Evolutionary conservation across 1,139 yeast genomes (phyloP).

Genomic region (Lodderomyces metapsilosis): DNA sequence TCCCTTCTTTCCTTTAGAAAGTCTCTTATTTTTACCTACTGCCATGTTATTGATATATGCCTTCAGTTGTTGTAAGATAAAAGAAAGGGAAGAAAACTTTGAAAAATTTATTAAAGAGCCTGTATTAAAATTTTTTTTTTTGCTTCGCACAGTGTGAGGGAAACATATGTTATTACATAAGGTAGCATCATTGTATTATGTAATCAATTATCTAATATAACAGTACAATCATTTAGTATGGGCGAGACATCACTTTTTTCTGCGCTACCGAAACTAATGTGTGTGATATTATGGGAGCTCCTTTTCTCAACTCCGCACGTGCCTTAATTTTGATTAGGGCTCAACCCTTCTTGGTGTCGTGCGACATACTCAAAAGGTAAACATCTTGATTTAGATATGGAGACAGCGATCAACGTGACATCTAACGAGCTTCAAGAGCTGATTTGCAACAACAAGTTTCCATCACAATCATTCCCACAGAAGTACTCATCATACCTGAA

Average conservation of each 20-base stretch:
- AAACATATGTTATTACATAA: neutral
- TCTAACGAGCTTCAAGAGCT: too few relatives aligned
- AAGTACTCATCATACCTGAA: too few relatives aligned
- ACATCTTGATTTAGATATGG: too few relatives aligned
- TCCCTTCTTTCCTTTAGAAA: conserved; percentile 54
- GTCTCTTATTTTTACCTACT: conserved; percentile 55
- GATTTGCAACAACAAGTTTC: too few relatives aligned
- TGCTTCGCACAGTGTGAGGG: neutral
- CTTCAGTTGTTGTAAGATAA: conserved; percentile 7
- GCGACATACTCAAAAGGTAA: too few relatives aligned
- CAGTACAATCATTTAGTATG: neutral
- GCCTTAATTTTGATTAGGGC: neutral
- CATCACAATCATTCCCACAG: too few relatives aligned
- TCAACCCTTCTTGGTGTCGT: too few relatives aligned
- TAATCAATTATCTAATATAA: neutral
- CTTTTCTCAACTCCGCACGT: too few relatives aligned
- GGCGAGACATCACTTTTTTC: neutral
- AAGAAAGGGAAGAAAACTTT: conserved; percentile 4
- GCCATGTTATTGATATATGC: conserved; percentile 37
- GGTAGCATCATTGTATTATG: neutral
- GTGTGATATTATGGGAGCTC: too few relatives aligned
- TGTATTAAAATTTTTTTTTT: conserved; percentile 7
- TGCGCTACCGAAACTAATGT: neutral
- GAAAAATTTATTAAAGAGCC: conserved; percentile 8
- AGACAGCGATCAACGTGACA: too few relatives aligned